Conservation (phyloP, 371 early-diverging fungal genomes). For the Batrachochytrium dendrobatidis region DNA sequence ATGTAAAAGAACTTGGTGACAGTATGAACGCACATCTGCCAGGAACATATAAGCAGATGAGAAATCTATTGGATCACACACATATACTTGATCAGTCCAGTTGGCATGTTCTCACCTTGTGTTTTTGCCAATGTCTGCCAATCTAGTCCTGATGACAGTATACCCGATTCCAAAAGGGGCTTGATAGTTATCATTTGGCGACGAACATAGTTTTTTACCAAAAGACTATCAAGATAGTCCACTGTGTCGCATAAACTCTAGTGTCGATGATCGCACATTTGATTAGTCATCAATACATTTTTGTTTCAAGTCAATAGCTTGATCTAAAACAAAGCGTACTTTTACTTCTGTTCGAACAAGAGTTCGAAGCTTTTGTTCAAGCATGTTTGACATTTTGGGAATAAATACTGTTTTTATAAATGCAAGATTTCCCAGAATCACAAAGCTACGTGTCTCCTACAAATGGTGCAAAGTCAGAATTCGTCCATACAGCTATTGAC, state of each 20-base stretch:
- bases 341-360: conserved; percentile 58
- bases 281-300: neutral
- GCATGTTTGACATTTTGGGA: conserved; percentile 62
- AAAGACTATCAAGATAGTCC: conserved; percentile 63
- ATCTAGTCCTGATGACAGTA: conserved; percentile 76
- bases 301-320: no score
- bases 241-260: conserved; percentile 55
- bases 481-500: neutral
- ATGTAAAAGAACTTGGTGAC: conserved; percentile 75
- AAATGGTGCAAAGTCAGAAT: neutral
- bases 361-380: conserved; percentile 59
- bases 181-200: conserved; percentile 61
- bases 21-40: conserved; percentile 77
- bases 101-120: conserved; percentile 54
- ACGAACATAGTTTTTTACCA: conserved; percentile 77
- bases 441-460: conserved; percentile 61
- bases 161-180: conserved; percentile 65
- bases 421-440: conserved; percentile 72
- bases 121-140: conserved; percentile 72
- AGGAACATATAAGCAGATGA: neutral
- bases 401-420: conserved; percentile 60
- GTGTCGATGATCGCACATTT: neutral
- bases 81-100: no score
- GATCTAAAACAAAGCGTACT: conserved; percentile 27
- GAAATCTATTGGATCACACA: no score